Base-by-base conservation (phyloP, 352 stramenopile species). In the Aphanomyces cochlioides region DNA sequence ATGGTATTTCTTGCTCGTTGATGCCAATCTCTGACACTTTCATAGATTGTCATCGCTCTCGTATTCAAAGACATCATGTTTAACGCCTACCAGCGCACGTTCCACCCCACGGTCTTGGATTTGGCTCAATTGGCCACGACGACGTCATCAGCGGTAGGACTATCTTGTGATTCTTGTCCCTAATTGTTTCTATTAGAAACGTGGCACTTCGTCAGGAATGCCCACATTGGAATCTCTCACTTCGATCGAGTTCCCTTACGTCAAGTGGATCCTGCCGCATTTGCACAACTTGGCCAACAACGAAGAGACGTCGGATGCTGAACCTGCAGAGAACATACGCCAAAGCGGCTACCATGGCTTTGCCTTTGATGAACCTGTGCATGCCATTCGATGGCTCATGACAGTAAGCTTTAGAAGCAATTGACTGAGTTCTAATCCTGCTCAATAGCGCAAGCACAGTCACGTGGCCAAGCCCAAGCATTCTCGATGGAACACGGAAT, bases 351-450 rank as follows among this genome's bases (percentile, higher is more conserved):
- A 15, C 75, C 88, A 76, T n/a, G 87, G 87, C 4, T 95, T 95
- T 67, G 87, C 87, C 5, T 95, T 93, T 67, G 87, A 91, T 45
- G 78, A 90, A 63, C 87, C 87, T 8, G 87, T 83, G 34, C 79
- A 88, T 48, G 75, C 93, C 21, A 72, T 95, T 37, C 87, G 89
- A 66, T 92, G 87, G 85, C 88, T 95, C 37, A 56, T 93, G 41
- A 56, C 8, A 56, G 54, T 61, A 61, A 28, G 28, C 28, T 28
- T 28, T 28, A 28, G 28, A 28, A 28, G 28, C 43, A 50, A n/a
- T 50, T 50, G 43, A 12, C 43, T 50, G 28, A 28, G 28, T 28
- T 19, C 17, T 54, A 54, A 54, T 54, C 47, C 19, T 37, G 54
- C 19, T n/a, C 54, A 60, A 60, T n/a, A 60, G 28, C 37, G 54